Conservation (phyloP, 2,329 filamentous ascomycete genomes). For the Aspergillus hiratsukae region DNA sequence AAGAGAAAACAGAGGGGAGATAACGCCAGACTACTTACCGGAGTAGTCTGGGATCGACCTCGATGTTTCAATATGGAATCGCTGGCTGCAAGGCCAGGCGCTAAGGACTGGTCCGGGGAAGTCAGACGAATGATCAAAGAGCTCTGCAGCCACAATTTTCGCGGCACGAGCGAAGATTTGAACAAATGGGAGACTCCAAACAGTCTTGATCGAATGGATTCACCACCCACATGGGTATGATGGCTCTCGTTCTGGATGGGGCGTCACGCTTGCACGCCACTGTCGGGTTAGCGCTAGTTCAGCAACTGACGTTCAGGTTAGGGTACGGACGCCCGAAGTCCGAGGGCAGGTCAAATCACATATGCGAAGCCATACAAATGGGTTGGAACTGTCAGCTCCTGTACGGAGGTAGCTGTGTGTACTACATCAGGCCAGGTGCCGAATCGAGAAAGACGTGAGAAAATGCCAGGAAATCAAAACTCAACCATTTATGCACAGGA, state of each 20-base stretch:
- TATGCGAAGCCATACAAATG: neutral
- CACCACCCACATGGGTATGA: neutral
- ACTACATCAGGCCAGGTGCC: neutral
- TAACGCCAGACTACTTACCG: neutral
- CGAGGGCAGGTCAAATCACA: no score
- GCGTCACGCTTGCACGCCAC: neutral
- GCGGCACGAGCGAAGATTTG: neutral
- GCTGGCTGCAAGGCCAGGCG: no score
- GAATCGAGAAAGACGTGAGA: conserved; percentile 3
- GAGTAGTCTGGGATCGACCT: neutral
- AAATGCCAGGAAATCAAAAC: conserved; percentile 4
- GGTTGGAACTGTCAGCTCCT: neutral
- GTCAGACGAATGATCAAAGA: no score
- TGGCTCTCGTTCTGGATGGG: neutral
- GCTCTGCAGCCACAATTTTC: no score
- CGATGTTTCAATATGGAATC: no score
- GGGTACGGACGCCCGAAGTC: no score
- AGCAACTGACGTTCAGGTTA: neutral
- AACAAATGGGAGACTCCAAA: neutral
- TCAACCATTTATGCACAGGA: neutral
- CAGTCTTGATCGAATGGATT: neutral
- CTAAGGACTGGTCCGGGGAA: no score
- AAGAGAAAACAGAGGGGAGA: neutral
- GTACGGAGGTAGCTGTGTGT: neutral
- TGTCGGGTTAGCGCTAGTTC: neutral